Evolutionary conservation across 2,329 filamentous ascomycete species (phyloP), one percentile per base, ranked within the genome.

Genomic region (Lasiodiplodia citricola): DNA sequence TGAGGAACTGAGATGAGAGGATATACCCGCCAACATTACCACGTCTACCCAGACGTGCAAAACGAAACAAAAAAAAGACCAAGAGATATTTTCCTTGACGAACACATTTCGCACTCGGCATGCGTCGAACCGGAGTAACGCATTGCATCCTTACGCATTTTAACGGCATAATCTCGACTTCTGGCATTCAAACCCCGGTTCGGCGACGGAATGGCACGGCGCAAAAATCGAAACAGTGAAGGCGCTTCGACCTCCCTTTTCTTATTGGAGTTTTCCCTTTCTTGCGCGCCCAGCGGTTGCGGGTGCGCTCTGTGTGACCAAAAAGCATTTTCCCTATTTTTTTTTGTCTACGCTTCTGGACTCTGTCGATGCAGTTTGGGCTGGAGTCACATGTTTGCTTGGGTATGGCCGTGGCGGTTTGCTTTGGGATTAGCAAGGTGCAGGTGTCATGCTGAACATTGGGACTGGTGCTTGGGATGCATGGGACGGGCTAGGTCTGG

Each of bases 401-500:
- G 52, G 65, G 65, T 67, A 56, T 55, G 64, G 64, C 64, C 31
- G 37, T 16, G 52, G 64, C 56, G 64, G 64, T 44, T 66, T 66
- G 54, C 64, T 66, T 54, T 60, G 65, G 65, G 54, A 67, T 67
- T 67, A 67, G 65, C 65, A 58, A 56, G 65, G 65, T 67, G 65
- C 50, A 58, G 65, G 65, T 67, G 55, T 58, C 54, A 47, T 51
- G 65, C 58, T 63, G 47, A 50, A 56, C 52, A 56, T 66, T 23
- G 64, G 64, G 64, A 66, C 64, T 18, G 64, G 64, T 66, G 65
- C 65, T 51, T 67, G 54, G 41, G 54, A 67, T 67, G 54, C 65
- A 67, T 67, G 54, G 65, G 60, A 52, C 37, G 44, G 60, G 65
- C 18, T 31, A 28, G 64, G 64, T 56, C 38, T 41, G 41, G 52